Percentiles rank a stretch among this genome's conserved stretches.
Conservation (phyloP, 2,329 filamentous ascomycete species). For the Sporothrix pseudoabietina region DNA sequence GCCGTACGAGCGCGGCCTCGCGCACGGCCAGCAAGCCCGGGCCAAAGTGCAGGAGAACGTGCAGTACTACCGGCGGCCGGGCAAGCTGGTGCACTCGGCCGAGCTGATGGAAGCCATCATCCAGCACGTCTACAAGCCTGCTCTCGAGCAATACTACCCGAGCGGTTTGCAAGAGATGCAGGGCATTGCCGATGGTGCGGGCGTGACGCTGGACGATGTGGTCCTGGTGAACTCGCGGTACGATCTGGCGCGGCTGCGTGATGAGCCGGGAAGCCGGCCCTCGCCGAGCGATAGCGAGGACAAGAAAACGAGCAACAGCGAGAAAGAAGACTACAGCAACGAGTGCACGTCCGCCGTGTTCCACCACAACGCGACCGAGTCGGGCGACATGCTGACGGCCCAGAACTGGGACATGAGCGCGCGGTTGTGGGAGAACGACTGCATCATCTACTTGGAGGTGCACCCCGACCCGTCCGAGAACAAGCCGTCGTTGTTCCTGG, state of each 20-base stretch:
- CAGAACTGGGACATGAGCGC: constrained; percentile 36
- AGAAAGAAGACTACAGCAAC: constrained; percentile 19
- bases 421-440: constrained; percentile 35
- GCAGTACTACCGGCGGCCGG: constrained; percentile 35
- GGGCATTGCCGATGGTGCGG: constrained; percentile 37
- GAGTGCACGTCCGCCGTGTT: constrained; percentile 35
- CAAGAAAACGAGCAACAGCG: neutral
- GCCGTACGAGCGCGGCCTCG: constrained; percentile 36
- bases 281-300: neutral
- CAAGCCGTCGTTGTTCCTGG: constrained; percentile 36
- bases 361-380: constrained; percentile 22
- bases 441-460: constrained; percentile 39
- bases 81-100: constrained; percentile 34
- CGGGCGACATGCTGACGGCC: constrained; percentile 28
- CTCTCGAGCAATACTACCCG: constrained; percentile 34
- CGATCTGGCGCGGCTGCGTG: constrained; percentile 34
- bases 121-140: constrained; percentile 36
- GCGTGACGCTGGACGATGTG: constrained; percentile 35
- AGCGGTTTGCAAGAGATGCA: constrained; percentile 31
- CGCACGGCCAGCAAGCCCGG: constrained; percentile 35
- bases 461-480: constrained; percentile 33
- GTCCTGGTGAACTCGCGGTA: constrained; percentile 38
- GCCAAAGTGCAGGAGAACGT: constrained; percentile 37
- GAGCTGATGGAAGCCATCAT: constrained; percentile 34
- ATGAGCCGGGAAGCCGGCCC: constrained; percentile 24